Evolutionary conservation across 352 stramenopile genomes (phyloP).

Genomic region (Phytophthora multivora): DNA sequence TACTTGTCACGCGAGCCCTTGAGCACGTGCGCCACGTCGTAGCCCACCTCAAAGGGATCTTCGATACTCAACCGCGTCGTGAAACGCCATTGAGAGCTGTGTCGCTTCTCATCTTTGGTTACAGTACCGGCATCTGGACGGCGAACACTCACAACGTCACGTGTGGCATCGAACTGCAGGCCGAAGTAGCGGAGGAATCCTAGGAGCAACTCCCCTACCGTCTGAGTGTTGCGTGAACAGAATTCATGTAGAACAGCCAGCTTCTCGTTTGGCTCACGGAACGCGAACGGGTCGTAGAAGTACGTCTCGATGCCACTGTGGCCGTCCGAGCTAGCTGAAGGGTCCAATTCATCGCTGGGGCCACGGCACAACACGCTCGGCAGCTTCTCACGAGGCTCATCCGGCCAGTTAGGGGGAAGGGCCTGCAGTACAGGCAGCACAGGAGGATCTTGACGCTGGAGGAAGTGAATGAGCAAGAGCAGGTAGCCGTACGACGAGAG

Average conservation of each 20-base stretch:
- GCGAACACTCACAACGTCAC: conserved; percentile 70
- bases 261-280: conserved; percentile 52
- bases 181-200: conserved; percentile 84
- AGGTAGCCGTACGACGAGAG: conserved; percentile 87
- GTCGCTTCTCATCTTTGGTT: conserved; percentile 80
- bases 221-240: conserved; percentile 52
- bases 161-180: conserved; percentile 69
- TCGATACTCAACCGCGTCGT: conserved; percentile 92
- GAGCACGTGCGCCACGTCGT: conserved; percentile 97
- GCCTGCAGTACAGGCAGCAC: conserved; percentile 79
- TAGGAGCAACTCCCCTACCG: conserved; percentile 68
- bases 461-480: conserved; percentile 85
- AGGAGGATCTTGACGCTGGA: conserved; percentile 74
- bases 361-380: conserved; percentile 61
- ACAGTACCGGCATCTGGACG: conserved; percentile 57
- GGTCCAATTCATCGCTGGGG: conserved; percentile 50
- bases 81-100: conserved; percentile 69
- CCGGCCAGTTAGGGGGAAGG: conserved; percentile 60
- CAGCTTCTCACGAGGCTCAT: conserved; percentile 35
- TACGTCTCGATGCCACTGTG: conserved; percentile 71
- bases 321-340: conserved; percentile 24
- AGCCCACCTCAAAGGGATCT: conserved; percentile 98
- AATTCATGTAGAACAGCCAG: conserved; percentile 47
- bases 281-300: conserved; percentile 81
- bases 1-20: conserved; percentile 89